phyloP scores from a whole-genome alignment of 1,284 basidiomycete species.

The Pascua sp. region DNA sequence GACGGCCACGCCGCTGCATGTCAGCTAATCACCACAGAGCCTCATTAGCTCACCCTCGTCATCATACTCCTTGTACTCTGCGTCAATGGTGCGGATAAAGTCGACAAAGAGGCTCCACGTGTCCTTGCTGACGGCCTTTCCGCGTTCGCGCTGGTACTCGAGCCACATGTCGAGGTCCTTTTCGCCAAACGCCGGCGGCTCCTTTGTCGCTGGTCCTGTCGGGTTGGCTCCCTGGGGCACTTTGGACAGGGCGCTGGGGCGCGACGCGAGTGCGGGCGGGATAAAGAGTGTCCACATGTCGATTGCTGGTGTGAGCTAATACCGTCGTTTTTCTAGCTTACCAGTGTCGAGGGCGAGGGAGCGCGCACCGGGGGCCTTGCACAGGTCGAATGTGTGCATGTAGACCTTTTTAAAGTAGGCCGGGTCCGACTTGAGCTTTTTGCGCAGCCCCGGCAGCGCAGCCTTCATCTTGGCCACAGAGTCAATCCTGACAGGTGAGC shows the following conservation, averaged over 20 bases:
- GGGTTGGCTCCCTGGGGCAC: constrained; percentile 34
- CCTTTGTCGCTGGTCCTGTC: constrained; percentile 34
- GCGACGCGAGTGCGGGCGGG: constrained; percentile 68
- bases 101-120: constrained; percentile 79
- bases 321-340: constrained; percentile 34
- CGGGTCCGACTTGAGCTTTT: constrained; percentile 64
- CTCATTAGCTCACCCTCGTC: constrained; percentile 62
- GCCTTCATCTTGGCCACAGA: constrained; percentile 64
- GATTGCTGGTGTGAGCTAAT: constrained; percentile 20
- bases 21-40: not conserved
- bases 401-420: constrained; percentile 84
- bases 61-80: constrained; percentile 76
- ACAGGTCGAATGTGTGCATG: constrained; percentile 82
- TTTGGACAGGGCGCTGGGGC: constrained; percentile 60
- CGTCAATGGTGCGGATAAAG: constrained; percentile 70
- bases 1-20: constrained; percentile 48
- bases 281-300: constrained; percentile 79
- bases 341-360: constrained; percentile 53
- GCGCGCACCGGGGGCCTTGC: constrained; percentile 65
- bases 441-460: constrained; percentile 59
- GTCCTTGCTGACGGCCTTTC: constrained; percentile 86
- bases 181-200: constrained; percentile 60
- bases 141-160: constrained; percentile 67
- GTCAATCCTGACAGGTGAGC: constrained; percentile 59
- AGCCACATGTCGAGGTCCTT: constrained; percentile 77